Conservation (phyloP, 2,329 filamentous ascomycete species). For the Pestalotiopsis sp. region DNA sequence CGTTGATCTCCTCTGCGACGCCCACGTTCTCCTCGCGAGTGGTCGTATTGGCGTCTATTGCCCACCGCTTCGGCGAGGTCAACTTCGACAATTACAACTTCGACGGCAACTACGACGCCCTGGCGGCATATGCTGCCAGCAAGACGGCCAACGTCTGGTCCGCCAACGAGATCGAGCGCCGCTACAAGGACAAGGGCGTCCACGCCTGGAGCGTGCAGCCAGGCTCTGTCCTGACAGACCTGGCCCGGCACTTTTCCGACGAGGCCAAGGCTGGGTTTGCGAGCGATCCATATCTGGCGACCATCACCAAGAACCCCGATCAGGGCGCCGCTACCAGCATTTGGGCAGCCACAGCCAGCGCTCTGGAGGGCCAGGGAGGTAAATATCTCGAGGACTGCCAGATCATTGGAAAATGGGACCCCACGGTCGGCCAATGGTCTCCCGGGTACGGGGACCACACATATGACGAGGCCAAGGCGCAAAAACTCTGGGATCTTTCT, state of each 20-base stretch:
- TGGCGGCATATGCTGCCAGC: constrained; percentile 46
- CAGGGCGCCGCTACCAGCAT: constrained; percentile 50
- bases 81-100: constrained; percentile 42
- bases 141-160: constrained; percentile 51
- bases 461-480: not conserved
- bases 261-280: constrained; percentile 13
- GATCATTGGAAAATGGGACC: not conserved
- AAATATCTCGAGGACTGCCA: constrained; percentile 25
- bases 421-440: not conserved
- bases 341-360: constrained; percentile 41
- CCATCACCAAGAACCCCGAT: constrained; percentile 33
- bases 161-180: constrained; percentile 1
- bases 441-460: not conserved
- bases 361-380: constrained; percentile 44
- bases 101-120: constrained; percentile 36
- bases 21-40: constrained; percentile 25
- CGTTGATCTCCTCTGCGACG: not conserved
- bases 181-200: not conserved
- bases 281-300: not conserved
- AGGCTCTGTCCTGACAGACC: constrained; percentile 40
- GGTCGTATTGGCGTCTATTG: constrained; percentile 42
- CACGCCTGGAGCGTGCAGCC: constrained; percentile 40
- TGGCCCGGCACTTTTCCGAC: constrained; percentile 25
- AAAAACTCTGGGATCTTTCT: not conserved
- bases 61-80: constrained; percentile 36